These are phyloP conservation scores for Suillus ampliporus DNA, from an alignment of 768 basidiomycete genomes.

Conservation along the genomic window DNA sequence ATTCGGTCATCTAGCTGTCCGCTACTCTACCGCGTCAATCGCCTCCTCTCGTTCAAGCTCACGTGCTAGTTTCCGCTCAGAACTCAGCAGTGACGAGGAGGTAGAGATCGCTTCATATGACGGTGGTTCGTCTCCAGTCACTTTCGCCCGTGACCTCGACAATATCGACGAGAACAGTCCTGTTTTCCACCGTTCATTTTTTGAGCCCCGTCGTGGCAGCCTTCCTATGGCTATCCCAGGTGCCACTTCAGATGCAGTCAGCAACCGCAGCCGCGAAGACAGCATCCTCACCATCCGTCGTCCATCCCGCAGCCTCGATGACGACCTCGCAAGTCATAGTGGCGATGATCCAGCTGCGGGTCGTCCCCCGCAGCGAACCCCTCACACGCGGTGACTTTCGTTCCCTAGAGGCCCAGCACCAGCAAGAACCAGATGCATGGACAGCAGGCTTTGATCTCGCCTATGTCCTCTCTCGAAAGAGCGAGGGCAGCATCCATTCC, in stretches of 20 bases:
- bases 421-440: conserved; percentile 14
- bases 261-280: conserved; percentile 57
- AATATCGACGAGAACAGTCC: conserved; percentile 30
- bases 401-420: conserved; percentile 51
- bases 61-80: conserved; percentile 37
- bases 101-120: conserved; percentile 47
- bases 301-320: conserved; percentile 65
- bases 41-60: conserved; percentile 46
- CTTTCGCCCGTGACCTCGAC: conserved; percentile 43
- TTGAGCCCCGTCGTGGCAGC: conserved; percentile 53
- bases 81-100: conserved; percentile 53
- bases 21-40: conserved; percentile 41
- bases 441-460: conserved; percentile 50
- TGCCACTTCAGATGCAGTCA: conserved; percentile 27
- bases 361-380: conserved; percentile 55
- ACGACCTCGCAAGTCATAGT: conserved; percentile 39
- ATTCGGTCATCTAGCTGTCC: conserved; percentile 49
- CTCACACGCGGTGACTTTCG: conserved; percentile 54
- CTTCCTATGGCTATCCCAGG: conserved; percentile 66
- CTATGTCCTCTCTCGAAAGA: conserved; percentile 44
- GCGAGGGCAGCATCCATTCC: conserved; percentile 42
- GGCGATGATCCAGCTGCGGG: conserved; percentile 27
- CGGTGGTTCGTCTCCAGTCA: conserved; percentile 43
- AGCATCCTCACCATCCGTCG: conserved; percentile 64
- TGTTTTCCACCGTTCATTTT: conserved; percentile 25